These are phyloP conservation scores for Beta lomatogona DNA, from an alignment of 179 eudicot genomes.

Conservation along the genomic window DNA sequence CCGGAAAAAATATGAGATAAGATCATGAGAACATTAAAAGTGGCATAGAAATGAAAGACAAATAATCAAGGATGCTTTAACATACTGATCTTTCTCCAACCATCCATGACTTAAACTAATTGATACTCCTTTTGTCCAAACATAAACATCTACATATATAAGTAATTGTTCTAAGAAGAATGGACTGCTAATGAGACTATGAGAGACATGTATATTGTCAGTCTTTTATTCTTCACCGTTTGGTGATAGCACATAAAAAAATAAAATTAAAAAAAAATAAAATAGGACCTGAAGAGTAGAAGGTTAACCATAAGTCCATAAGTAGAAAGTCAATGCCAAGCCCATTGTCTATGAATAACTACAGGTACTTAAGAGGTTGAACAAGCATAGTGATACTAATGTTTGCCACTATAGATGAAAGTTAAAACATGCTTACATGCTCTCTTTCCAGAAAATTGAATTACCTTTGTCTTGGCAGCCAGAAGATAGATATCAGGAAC, in stretches of 20 bases:
- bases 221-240: not conserved
- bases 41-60: not conserved
- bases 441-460: not conserved
- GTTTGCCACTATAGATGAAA: not conserved
- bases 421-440: not conserved
- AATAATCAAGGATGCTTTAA: not conserved
- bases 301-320: not conserved
- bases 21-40: not conserved
- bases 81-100: too few species aligned
- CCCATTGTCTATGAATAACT: not conserved
- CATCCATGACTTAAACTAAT: too few species aligned
- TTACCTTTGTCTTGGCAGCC: conserved; percentile 81
- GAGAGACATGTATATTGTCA: not conserved
- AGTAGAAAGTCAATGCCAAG: not conserved
- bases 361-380: not conserved
- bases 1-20: not conserved
- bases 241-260: not conserved
- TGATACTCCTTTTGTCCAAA: too few species aligned
- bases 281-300: not conserved
- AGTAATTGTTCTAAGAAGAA: not conserved
- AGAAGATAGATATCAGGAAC: conserved; percentile 81
- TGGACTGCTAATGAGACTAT: not conserved
- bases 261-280: not conserved
- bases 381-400: not conserved
- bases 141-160: not conserved